Percentiles rank a stretch among this genome's conserved stretches.
Evolutionary conservation across 257 asterid genomes (phyloP).

Genomic region (Ballota nigra): DNA sequence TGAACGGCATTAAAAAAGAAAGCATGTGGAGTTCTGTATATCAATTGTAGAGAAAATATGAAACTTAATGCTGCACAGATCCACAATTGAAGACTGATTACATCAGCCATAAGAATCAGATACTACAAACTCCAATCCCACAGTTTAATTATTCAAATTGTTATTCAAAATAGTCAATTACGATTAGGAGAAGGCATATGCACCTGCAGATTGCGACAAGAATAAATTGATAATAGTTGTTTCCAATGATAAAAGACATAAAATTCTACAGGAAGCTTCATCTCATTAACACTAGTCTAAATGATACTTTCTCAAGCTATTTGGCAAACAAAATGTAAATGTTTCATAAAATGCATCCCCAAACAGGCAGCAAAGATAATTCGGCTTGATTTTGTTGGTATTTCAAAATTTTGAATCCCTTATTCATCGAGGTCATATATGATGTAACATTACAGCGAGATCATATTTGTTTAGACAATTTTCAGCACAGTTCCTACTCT

Average conservation of each 20-base stretch:
- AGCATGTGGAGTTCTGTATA: background rate
- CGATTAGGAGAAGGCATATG: background rate
- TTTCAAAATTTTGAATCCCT: background rate
- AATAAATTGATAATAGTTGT: background rate
- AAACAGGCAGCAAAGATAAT: background rate
- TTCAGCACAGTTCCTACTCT: no score
- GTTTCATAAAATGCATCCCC: background rate
- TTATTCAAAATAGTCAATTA: background rate
- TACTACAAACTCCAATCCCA: background rate
- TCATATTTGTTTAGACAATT: no score
- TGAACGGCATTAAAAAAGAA: background rate
- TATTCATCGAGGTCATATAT: background rate
- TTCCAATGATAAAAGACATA: background rate
- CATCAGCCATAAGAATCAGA: background rate
- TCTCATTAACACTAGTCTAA: background rate
- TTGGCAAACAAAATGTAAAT: background rate
- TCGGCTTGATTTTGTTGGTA: background rate
- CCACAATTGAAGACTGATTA: background rate
- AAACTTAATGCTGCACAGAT: background rate
- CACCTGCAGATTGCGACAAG: background rate
- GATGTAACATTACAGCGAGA: background rate
- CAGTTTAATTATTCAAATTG: background rate
- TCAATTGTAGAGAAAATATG: background rate
- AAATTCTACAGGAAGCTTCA: conserved; percentile 1
- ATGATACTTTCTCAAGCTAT: background rate